A percentile compares a stretch with the other conserved stretches of the same genome.
Evolutionary conservation across 2,329 filamentous ascomycete species (phyloP).

Genomic region (Magnaporthales sp.): DNA sequence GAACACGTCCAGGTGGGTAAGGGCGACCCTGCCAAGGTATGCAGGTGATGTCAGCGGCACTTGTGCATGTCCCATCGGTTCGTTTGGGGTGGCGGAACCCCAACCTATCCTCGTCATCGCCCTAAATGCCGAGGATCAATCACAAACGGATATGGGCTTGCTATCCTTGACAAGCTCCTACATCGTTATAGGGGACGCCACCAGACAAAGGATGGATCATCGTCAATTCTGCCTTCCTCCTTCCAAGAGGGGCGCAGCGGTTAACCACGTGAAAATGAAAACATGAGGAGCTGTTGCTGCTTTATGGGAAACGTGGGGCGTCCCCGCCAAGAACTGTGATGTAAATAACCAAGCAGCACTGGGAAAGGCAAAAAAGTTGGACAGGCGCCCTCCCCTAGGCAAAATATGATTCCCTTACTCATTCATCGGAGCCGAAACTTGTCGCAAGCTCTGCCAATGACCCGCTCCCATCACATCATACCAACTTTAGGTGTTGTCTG

Average conservation of each 20-base stretch:
- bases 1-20: background rate
- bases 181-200: background rate
- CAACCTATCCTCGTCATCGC: background rate
- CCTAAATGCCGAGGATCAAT: background rate
- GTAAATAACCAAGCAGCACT: background rate
- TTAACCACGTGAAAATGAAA: background rate
- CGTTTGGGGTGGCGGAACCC: background rate
- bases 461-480: slow-evolving; percentile 1
- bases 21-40: background rate
- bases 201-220: too few relatives aligned
- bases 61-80: background rate
- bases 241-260: background rate
- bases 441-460: background rate
- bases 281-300: background rate
- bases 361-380: background rate
- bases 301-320: background rate
- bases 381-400: background rate
- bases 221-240: background rate
- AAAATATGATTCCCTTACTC: background rate
- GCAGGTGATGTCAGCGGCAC: background rate
- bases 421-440: background rate
- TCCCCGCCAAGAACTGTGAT: background rate
- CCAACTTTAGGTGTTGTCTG: background rate
- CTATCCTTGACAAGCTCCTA: background rate
- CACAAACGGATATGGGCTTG: background rate